These are phyloP conservation scores for Ajuga reptans DNA, from an alignment of 305 asterid species.

Conservation along the genomic window DNA sequence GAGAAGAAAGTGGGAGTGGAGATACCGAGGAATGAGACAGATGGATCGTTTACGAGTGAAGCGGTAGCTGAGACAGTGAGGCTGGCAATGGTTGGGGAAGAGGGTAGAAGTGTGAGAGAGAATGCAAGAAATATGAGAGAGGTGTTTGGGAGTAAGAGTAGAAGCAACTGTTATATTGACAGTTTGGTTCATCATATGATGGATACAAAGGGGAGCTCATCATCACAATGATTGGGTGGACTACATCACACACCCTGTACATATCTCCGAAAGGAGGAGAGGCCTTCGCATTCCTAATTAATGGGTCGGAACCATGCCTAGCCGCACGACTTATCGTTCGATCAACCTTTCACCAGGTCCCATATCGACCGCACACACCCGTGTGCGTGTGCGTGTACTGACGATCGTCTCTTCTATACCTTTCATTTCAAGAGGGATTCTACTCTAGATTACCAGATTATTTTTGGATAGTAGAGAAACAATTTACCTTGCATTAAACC, in stretches of 20 bases:
- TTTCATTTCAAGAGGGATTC: too few relatives aligned
- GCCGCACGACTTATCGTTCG: too few relatives aligned
- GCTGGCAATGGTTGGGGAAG: constrained; percentile 39
- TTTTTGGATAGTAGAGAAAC: too few relatives aligned
- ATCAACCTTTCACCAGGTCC: background rate
- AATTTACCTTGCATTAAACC: too few relatives aligned
- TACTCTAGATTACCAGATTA: too few relatives aligned
- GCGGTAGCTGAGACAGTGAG: constrained; percentile 43
- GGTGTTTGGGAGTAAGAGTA: constrained; percentile 35
- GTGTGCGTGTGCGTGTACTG: too few relatives aligned
- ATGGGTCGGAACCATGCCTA: too few relatives aligned
- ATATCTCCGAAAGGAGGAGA: too few relatives aligned
- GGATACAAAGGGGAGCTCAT: background rate
- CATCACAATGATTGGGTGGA: background rate
- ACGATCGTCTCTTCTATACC: too few relatives aligned
- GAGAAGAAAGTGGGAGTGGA: constrained; percentile 49
- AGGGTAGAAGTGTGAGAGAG: constrained; percentile 35
- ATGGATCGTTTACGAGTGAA: constrained; percentile 45
- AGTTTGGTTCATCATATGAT: constrained; percentile 31
- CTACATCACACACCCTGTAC: background rate
- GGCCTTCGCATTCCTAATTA: too few relatives aligned
- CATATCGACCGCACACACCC: background rate
- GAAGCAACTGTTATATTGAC: constrained; percentile 29
- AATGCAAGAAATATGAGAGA: constrained; percentile 37
- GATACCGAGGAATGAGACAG: constrained; percentile 36